Evolutionary conservation across 2,329 filamentous ascomycete species (phyloP).

Genomic region (Cercospora citrullina): DNA sequence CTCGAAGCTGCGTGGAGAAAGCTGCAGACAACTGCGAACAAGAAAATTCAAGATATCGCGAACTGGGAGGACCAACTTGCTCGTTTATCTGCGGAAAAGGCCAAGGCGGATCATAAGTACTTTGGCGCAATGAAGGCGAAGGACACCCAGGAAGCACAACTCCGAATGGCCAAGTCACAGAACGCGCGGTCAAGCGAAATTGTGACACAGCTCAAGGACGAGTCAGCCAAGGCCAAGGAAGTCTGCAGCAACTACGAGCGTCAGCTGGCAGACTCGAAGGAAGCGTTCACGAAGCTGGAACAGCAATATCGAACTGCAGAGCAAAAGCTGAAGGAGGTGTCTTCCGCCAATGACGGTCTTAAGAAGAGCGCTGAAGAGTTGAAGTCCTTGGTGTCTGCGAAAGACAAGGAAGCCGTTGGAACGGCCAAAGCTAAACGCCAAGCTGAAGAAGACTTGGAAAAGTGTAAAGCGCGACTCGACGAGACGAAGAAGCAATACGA

Average conservation of each 20-base stretch:
- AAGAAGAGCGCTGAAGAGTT: constrained; percentile 76
- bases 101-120: constrained; percentile 96
- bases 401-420: constrained; percentile 67
- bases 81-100: constrained; percentile 79
- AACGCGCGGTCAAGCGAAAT: constrained; percentile 91
- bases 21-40: constrained; percentile 77
- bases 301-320: constrained; percentile 75
- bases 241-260: constrained; percentile 85
- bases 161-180: constrained; percentile 75
- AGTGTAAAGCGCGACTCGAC: constrained; percentile 73
- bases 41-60: constrained; percentile 78
- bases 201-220: constrained; percentile 87
- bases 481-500: constrained; percentile 81
- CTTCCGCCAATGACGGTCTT: constrained; percentile 68
- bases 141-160: constrained; percentile 78
- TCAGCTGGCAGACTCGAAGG: constrained; percentile 79
- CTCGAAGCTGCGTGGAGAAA: constrained; percentile 92
- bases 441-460: constrained; percentile 72
- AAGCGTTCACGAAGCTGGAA: constrained; percentile 69
- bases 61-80: constrained; percentile 75
- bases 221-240: constrained; percentile 73
- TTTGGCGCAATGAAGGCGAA: constrained; percentile 94
- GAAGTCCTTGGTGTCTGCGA: constrained; percentile 69
- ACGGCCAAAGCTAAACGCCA: constrained; percentile 63
- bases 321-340: constrained; percentile 67